Conservation (phyloP, 768 basidiomycete species). For the Boletus rubropictus region DNA sequence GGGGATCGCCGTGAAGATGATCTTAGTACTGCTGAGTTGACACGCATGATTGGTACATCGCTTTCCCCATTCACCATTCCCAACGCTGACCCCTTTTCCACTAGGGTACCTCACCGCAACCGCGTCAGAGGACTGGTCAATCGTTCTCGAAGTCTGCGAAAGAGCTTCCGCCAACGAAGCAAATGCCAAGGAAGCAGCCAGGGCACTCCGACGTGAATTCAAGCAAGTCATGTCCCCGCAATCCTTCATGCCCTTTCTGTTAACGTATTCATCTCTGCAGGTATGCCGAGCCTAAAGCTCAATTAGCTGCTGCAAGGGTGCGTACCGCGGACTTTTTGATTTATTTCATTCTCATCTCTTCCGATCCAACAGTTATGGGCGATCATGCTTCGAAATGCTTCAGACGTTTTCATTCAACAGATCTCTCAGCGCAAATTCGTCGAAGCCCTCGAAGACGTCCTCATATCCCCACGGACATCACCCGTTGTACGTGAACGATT, state of each 20-base stretch:
- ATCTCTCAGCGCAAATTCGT: conserved; percentile 72
- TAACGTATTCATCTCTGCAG: conserved; percentile 30
- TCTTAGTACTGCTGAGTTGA: conserved; percentile 47
- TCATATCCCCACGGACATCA: conserved; percentile 55
- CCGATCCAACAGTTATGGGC: conserved; percentile 64
- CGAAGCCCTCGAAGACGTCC: conserved; percentile 70
- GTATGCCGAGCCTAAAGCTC: conserved; percentile 69
- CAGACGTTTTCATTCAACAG: conserved; percentile 64
- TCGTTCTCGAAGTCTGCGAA: conserved; percentile 84
- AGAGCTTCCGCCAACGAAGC: conserved; percentile 65
- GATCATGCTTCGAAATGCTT: conserved; percentile 80
- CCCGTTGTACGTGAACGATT: conserved; percentile 80
- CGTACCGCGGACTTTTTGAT: conserved; percentile 20
- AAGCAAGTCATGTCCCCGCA: conserved; percentile 43
- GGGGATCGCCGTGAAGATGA: conserved; percentile 38
- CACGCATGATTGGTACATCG: conserved; percentile 62
- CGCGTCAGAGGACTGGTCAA: conserved; percentile 73
- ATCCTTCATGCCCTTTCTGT: conserved; percentile 8
- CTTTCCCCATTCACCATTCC: background rate
- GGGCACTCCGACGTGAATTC: conserved; percentile 79
- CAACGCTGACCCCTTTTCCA: background rate
- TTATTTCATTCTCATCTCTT: background rate
- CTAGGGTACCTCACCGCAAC: conserved; percentile 72
- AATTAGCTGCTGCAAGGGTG: conserved; percentile 72
- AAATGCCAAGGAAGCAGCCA: conserved; percentile 79